Evolutionary conservation across 1,284 basidiomycete genomes (phyloP).

Genomic region (Earliella scabrosa): DNA sequence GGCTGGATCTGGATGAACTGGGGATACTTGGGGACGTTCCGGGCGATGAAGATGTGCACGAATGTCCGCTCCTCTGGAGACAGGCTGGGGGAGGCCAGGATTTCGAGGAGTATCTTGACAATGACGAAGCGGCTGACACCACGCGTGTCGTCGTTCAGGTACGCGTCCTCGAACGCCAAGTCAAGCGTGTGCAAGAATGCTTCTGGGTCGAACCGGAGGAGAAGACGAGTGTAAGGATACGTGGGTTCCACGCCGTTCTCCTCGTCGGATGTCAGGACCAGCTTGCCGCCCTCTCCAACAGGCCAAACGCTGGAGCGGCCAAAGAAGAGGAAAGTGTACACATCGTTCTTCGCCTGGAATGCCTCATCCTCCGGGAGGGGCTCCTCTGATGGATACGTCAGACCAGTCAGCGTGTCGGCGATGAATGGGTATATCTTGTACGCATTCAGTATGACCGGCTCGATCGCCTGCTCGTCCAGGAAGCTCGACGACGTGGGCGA

Average conservation of each 20-base stretch:
- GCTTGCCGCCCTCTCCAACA: constrained; percentile 65
- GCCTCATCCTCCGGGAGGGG: constrained; percentile 69
- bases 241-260: constrained; percentile 76
- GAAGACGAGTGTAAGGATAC: constrained; percentile 87
- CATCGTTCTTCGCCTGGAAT: constrained; percentile 65
- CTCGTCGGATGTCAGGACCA: constrained; percentile 75
- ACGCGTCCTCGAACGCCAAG: constrained; percentile 92
- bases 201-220: constrained; percentile 92
- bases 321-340: constrained; percentile 85
- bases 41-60: constrained; percentile 93
- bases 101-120: constrained; percentile 86
- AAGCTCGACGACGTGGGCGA: constrained; percentile 32
- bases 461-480: constrained; percentile 50
- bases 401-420: constrained; percentile 83
- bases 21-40: constrained; percentile 96
- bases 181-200: constrained; percentile 94
- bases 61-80: constrained; percentile 76
- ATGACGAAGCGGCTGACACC: constrained; percentile 81
- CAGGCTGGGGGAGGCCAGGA: constrained; percentile 61
- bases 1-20: constrained; percentile 80
- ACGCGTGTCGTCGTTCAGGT: constrained; percentile 79
- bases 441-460: constrained; percentile 72
- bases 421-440: constrained; percentile 96
- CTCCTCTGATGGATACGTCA: constrained; percentile 87
- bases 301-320: constrained; percentile 86